A percentile compares a stretch with the other conserved stretches of the same genome.
These are phyloP conservation scores for Jatropha podagrica DNA, from an alignment of 441 rosid species.

Conservation along the genomic window DNA sequence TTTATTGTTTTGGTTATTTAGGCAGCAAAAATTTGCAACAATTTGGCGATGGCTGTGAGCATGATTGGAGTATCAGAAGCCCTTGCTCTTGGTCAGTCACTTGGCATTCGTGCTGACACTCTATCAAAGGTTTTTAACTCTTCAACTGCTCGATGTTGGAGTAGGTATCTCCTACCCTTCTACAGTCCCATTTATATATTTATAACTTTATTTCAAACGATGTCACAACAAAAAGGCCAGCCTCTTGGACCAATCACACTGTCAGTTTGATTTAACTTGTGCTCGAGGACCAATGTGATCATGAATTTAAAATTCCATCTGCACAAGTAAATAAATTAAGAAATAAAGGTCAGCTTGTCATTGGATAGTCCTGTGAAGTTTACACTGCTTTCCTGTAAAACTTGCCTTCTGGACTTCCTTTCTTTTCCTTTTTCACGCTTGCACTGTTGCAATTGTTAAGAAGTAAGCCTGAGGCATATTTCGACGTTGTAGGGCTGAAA, in stretches of 20 bases:
- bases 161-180: slow-evolving; percentile 52
- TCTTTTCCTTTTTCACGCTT: neutral
- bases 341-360: neutral
- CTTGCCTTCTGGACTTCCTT: neutral
- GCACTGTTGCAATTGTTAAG: neutral
- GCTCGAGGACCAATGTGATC: neutral
- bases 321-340: neutral
- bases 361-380: neutral
- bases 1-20: slow-evolving; percentile 22
- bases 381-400: neutral
- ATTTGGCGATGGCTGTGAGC: slow-evolving; percentile 87
- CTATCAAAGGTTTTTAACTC: slow-evolving; percentile 80
- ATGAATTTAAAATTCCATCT: neutral
- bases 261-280: neutral
- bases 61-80: slow-evolving; percentile 99
- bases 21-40: slow-evolving; percentile 98
- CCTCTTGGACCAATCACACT: neutral
- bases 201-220: slow-evolving; percentile 11
- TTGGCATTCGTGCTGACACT: slow-evolving; percentile 64
- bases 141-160: slow-evolving; percentile 92
- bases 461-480: neutral
- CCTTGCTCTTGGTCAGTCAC: slow-evolving; percentile 83
- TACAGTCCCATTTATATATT: slow-evolving; percentile 8
- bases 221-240: neutral
- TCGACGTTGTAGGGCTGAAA: neutral